Evolutionary conservation across 2,329 filamentous ascomycete genomes (phyloP).

Genomic region (Fusarium pseudocircinatum): DNA sequence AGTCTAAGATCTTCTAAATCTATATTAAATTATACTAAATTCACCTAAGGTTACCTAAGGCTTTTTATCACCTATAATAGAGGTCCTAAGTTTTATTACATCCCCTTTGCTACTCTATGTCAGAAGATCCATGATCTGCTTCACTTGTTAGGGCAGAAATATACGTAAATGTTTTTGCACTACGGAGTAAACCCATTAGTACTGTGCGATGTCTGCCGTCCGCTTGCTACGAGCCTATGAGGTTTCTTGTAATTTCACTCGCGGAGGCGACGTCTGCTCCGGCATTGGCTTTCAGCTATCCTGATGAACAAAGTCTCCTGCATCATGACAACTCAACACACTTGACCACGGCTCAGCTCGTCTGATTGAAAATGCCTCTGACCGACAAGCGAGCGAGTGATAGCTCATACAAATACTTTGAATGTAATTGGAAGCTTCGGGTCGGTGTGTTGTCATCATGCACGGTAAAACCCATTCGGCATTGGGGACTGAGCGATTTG

Average conservation of each 20-base stretch:
- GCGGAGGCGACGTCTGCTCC: not conserved
- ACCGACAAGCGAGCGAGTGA: not conserved
- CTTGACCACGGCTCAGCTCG: conserved; percentile 1
- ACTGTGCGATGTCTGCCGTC: not conserved
- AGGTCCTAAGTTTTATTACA: too few relatives aligned
- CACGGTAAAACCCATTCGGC: conserved; percentile 18
- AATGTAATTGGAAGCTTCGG: conserved; percentile 5
- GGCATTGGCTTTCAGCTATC: not conserved
- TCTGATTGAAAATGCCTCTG: not conserved
- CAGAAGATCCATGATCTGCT: not conserved
- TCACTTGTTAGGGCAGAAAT: not conserved
- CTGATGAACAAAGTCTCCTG: not conserved
- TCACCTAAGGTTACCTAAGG: too few relatives aligned
- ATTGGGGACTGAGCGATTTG: conserved; percentile 8
- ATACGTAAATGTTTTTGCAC: not conserved
- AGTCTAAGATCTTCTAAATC: too few relatives aligned
- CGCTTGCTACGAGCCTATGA: not conserved
- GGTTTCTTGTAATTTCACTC: not conserved
- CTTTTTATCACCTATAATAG: too few relatives aligned
- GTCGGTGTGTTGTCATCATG: conserved; percentile 20
- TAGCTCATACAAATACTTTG: not conserved
- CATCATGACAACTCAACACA: conserved; percentile 13
- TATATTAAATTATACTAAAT: too few relatives aligned
- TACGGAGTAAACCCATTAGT: not conserved
- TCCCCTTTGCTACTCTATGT: not conserved